phyloP scores from a whole-genome alignment of 2,329 filamentous ascomycete species.

The Talaromyces sp. region DNA sequence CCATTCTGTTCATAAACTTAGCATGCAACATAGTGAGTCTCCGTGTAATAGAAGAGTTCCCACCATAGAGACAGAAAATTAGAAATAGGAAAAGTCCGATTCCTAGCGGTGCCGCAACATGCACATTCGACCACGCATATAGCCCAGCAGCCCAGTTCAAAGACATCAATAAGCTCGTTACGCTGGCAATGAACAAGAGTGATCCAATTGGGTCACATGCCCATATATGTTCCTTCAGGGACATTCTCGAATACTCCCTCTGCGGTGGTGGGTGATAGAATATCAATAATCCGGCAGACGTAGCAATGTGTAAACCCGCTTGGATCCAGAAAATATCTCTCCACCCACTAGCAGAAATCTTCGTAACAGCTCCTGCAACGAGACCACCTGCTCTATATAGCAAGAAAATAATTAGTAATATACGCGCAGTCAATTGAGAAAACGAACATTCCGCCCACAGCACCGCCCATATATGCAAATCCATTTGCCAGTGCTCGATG shows the following conservation, averaged over 20 bases:
- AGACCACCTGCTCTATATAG: background rate
- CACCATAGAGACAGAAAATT: constrained; percentile 8
- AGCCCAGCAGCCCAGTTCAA: constrained; percentile 9
- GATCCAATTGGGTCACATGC: constrained; percentile 9
- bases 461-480: constrained; percentile 9
- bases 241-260: constrained; percentile 2
- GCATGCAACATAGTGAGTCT: background rate
- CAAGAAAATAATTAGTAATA: background rate
- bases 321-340: constrained; percentile 11
- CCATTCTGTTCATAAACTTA: background rate
- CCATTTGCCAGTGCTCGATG: constrained; percentile 9
- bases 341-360: constrained; percentile 1
- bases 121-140: constrained; percentile 4
- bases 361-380: constrained; percentile 4
- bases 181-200: constrained; percentile 2
- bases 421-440: background rate
- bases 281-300: constrained; percentile 5
- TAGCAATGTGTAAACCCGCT: constrained; percentile 6
- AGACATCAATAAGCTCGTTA: constrained; percentile 6
- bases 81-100: constrained; percentile 5
- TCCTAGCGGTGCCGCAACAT: constrained; percentile 5
- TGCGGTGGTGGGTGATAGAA: constrained; percentile 6
- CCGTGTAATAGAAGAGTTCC: background rate
- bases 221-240: constrained; percentile 6
- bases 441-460: constrained; percentile 8